Evolutionary conservation across 2,329 filamentous ascomycete genomes (phyloP).

Genomic region (Fusarium concolor): DNA sequence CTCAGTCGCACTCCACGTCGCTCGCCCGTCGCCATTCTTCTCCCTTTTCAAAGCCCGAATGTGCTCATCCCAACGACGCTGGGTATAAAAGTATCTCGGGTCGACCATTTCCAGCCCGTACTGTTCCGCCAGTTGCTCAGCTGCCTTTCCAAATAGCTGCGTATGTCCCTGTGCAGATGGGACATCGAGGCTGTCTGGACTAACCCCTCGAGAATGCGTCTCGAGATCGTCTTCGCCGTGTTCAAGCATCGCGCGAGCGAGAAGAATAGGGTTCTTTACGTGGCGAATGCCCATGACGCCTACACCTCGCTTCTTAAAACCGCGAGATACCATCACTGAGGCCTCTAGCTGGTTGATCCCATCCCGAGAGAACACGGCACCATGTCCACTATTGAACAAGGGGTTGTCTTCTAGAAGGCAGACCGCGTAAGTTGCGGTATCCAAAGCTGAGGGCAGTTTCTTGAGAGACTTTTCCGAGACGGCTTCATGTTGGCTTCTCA

Average conservation of each 20-base stretch:
- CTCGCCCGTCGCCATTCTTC: constrained; percentile 52
- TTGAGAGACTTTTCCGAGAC: constrained; percentile 18
- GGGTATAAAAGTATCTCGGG: constrained; percentile 81
- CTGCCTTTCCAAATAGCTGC: constrained; percentile 73
- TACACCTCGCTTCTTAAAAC: constrained; percentile 79
- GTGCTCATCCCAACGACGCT: constrained; percentile 83
- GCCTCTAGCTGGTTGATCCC: constrained; percentile 89
- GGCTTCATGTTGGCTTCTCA: constrained; percentile 47
- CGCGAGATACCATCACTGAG: constrained; percentile 84
- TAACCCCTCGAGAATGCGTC: constrained; percentile 32
- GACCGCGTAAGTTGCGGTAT: constrained; percentile 81
- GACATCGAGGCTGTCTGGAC: constrained; percentile 51
- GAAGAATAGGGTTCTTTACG: constrained; percentile 82
- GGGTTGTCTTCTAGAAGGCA: constrained; percentile 80
- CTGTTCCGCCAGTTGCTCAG: constrained; percentile 73
- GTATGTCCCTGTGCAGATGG: constrained; percentile 75
- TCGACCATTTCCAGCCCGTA: constrained; percentile 80
- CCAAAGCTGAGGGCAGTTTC: constrained; percentile 69
- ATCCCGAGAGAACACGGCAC: constrained; percentile 86
- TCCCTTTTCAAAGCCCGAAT: constrained; percentile 66
- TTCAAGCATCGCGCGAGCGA: constrained; percentile 78
- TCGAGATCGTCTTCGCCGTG: constrained; percentile 71
- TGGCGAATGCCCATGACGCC: constrained; percentile 78
- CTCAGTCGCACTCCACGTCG: constrained; percentile 69
- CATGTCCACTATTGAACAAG: constrained; percentile 86